A percentile compares a stretch with the other conserved stretches of the same genome.
Conservation (phyloP, 2,329 filamentous ascomycete genomes). For the Claviceps digitariae region DNA sequence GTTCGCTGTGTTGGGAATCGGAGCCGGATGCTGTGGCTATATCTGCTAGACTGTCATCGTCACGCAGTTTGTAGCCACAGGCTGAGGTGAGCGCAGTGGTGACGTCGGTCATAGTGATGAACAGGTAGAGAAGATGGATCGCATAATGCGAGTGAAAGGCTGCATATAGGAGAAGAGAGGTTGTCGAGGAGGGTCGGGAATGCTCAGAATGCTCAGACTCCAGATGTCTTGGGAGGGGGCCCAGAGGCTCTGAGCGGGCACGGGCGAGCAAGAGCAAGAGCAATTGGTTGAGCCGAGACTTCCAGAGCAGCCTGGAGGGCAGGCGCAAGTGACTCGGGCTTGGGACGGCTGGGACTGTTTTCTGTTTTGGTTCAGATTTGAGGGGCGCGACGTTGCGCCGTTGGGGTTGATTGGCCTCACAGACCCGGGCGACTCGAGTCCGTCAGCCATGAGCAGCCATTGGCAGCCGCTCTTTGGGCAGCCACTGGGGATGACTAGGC, state of each 20-base stretch:
- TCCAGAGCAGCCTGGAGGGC: background rate
- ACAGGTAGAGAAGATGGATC: background rate
- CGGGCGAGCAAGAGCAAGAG: background rate
- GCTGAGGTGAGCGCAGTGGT: constrained; percentile 25
- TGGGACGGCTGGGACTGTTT: background rate
- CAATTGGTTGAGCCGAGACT: background rate
- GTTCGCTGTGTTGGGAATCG: constrained; percentile 19
- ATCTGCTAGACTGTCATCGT: constrained; percentile 18
- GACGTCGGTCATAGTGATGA: constrained; percentile 22
- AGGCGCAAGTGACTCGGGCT: background rate
- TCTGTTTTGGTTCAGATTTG: background rate
- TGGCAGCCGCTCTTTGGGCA: no score
- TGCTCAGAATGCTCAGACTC: background rate
- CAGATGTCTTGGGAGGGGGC: background rate
- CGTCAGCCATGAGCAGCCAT: no score
- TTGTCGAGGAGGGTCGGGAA: background rate
- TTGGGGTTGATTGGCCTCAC: background rate
- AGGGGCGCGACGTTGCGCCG: background rate
- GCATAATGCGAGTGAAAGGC: background rate
- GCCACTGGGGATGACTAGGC: no score
- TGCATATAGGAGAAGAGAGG: background rate
- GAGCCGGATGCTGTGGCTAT: constrained; percentile 27
- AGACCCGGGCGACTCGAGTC: no score
- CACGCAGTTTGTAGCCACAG: constrained; percentile 19
- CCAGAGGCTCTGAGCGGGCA: background rate